Percentiles rank a stretch among this genome's conserved stretches.
These are phyloP conservation scores for Emergomyces africanus DNA, from an alignment of 2,329 filamentous ascomycete species.

Conservation along the genomic window DNA sequence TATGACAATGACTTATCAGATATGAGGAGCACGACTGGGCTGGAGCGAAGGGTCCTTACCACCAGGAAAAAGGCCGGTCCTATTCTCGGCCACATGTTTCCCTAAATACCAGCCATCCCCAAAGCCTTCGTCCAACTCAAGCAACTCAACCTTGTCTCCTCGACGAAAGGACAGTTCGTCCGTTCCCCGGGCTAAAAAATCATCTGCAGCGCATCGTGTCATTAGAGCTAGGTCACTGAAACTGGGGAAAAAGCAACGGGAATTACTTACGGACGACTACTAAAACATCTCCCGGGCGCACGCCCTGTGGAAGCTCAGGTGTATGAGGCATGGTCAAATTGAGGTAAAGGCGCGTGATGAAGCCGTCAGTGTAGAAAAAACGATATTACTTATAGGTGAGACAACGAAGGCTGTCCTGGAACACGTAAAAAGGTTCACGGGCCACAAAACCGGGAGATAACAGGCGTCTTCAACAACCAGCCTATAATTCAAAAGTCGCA, in stretches of 20 bases:
- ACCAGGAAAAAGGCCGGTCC: constrained; percentile 36
- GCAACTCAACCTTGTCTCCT: constrained; percentile 51
- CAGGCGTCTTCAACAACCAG: not conserved
- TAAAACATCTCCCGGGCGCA: constrained; percentile 30
- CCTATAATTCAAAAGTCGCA: not conserved
- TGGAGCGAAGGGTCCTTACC: constrained; percentile 20
- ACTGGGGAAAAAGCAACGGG: constrained; percentile 4
- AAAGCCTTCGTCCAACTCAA: constrained; percentile 54
- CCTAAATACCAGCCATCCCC: constrained; percentile 54
- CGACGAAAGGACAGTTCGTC: constrained; percentile 85
- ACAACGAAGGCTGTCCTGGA: constrained; percentile 3
- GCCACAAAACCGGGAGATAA: not conserved
- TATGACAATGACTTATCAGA: constrained; percentile 18
- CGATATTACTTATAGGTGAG: not conserved
- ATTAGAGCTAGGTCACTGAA: constrained; percentile 6
- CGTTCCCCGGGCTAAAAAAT: constrained; percentile 80
- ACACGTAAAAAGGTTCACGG: not conserved
- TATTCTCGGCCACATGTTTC: constrained; percentile 30
- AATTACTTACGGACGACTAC: constrained; percentile 33
- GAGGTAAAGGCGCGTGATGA: constrained; percentile 17
- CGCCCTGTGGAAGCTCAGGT: constrained; percentile 22
- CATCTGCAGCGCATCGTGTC: constrained; percentile 46
- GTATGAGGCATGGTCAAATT: constrained; percentile 19
- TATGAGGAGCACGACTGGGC: constrained; percentile 4
- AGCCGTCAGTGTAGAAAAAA: not conserved